A percentile compares a stretch with the other conserved stretches of the same genome.
These are phyloP conservation scores for Beauveria rudraprayagi DNA, from an alignment of 2,329 filamentous ascomycete species.

Conservation along the genomic window DNA sequence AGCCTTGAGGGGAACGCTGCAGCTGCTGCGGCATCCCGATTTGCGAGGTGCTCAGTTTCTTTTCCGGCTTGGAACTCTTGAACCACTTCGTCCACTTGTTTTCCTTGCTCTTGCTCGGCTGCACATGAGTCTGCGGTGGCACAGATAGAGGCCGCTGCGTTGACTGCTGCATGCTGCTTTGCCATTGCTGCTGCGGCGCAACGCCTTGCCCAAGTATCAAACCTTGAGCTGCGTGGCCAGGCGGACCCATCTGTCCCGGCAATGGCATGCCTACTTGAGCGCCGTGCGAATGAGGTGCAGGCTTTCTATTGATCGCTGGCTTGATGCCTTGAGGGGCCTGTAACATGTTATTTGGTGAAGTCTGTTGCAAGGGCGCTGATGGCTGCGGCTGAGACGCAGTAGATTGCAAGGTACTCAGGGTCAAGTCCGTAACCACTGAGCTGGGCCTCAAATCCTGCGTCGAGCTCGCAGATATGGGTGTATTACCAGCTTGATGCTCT, in stretches of 20 bases:
- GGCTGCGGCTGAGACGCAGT: not conserved
- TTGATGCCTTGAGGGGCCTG: conserved; percentile 1
- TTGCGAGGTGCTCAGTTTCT: not conserved
- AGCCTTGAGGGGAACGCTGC: conserved; percentile 2
- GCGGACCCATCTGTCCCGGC: conserved; percentile 13
- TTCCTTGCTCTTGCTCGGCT: conserved; percentile 17
- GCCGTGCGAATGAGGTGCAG: not conserved
- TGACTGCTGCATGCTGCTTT: conserved; percentile 11
- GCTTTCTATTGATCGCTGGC: not conserved
- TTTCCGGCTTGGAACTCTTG: conserved; percentile 17
- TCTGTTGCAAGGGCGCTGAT: not conserved
- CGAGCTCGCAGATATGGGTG: not conserved
- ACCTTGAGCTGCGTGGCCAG: not conserved
- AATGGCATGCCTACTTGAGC: not conserved
- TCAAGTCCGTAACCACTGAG: conserved; percentile 15
- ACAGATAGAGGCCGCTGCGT: conserved; percentile 12
- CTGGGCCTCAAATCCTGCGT: conserved; percentile 12
- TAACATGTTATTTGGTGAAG: not conserved
- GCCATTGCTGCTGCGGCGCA: not conserved
- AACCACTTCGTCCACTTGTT: conserved; percentile 25
- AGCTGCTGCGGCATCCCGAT: not conserved
- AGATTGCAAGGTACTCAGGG: conserved; percentile 5
- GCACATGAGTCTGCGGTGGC: conserved; percentile 15
- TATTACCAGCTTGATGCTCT: conserved; percentile 17
- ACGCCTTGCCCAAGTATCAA: conserved; percentile 1